phyloP scores from a whole-genome alignment of 106 monocot genomes.

The Cymbidium sinense region DNA sequence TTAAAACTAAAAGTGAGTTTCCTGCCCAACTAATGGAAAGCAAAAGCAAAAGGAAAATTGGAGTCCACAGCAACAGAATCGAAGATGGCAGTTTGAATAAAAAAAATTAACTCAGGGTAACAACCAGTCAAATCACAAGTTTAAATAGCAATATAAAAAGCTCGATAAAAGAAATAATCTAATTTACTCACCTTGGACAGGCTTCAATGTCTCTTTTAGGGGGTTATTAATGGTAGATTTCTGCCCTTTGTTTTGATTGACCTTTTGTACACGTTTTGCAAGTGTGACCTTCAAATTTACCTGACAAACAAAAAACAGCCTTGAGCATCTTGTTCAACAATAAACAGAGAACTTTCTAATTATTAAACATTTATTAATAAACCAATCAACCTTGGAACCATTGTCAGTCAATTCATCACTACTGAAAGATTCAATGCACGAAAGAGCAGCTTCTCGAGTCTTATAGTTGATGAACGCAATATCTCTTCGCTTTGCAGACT shows the following conservation, averaged over 20 bases:
- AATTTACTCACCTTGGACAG: slow-evolving; percentile 44
- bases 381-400: slow-evolving; percentile 52
- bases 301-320: slow-evolving; percentile 23
- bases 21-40: neutral
- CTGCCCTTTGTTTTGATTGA: slow-evolving; percentile 51
- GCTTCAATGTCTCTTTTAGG: slow-evolving; percentile 35
- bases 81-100: neutral
- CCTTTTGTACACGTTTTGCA: slow-evolving; percentile 69
- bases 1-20: neutral
- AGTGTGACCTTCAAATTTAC: slow-evolving; percentile 77
- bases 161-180: neutral
- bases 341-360: neutral
- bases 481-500: slow-evolving; percentile 74
- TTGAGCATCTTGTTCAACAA: neutral
- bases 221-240: slow-evolving; percentile 31
- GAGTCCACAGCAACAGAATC: neutral
- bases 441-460: slow-evolving; percentile 75
- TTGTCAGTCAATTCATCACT: slow-evolving; percentile 45
- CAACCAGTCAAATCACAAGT: neutral
- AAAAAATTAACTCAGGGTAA: neutral
- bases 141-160: neutral
- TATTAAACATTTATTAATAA: neutral
- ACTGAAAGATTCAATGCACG: slow-evolving; percentile 70
- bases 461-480: slow-evolving; percentile 83
- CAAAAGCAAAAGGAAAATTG: neutral